phyloP scores from a whole-genome alignment of 2,329 filamentous ascomycete species.

The Pezicula neosporulosa region DNA sequence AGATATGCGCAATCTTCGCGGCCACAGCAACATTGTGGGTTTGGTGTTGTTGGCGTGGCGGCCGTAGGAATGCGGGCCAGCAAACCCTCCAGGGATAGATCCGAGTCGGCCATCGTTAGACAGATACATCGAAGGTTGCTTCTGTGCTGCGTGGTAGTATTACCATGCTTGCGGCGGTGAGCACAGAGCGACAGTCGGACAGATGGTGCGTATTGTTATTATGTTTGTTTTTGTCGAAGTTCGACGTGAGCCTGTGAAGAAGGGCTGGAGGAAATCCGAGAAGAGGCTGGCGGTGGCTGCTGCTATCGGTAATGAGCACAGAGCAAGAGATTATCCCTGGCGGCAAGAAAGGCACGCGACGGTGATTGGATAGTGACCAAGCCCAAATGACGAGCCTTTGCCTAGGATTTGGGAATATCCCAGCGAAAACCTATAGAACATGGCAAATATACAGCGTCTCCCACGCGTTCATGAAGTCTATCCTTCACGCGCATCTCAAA shows the following conservation, averaged over 20 bases:
- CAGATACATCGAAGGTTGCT: not conserved
- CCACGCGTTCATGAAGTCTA: not conserved
- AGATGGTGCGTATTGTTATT: not conserved
- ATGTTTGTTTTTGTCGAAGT: not conserved
- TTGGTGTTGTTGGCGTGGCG: slow-evolving; percentile 22
- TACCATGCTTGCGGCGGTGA: not conserved
- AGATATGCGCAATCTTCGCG: slow-evolving; percentile 75
- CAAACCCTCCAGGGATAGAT: not conserved
- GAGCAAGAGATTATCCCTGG: not conserved
- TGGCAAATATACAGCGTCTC: not conserved
- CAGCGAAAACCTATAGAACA: not conserved
- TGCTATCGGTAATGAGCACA: not conserved
- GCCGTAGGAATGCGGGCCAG: not conserved
- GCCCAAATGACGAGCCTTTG: not conserved
- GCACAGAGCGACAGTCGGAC: too few relatives aligned
- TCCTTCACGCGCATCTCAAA: not conserved
- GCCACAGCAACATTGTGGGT: slow-evolving; percentile 75
- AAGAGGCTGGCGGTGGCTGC: not conserved
- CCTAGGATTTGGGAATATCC: not conserved
- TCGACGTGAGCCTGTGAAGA: not conserved
- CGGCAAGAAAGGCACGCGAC: not conserved
- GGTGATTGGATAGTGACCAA: not conserved
- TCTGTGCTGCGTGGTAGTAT: not conserved
- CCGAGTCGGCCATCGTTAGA: not conserved
- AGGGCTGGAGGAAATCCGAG: not conserved